Conservation (phyloP, 2,329 filamentous ascomycete species). For the Colletotrichum plurivorum region DNA sequence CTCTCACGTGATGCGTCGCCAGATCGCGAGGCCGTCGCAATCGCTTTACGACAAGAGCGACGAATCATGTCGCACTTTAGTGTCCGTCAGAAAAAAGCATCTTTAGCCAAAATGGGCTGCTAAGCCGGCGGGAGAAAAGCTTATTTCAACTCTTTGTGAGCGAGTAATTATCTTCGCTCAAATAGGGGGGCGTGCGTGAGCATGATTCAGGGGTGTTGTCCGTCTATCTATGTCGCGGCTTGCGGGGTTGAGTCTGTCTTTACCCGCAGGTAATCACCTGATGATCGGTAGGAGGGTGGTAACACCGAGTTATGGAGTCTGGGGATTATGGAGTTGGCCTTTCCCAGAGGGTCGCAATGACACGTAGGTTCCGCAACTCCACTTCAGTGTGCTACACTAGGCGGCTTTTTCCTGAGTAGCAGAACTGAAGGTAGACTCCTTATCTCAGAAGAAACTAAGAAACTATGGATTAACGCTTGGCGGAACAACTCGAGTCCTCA, state of each 20-base stretch:
- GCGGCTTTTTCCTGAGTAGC: too few relatives aligned
- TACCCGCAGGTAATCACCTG: not conserved
- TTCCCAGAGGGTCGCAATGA: too few relatives aligned
- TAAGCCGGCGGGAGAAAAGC: not conserved
- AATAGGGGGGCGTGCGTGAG: not conserved
- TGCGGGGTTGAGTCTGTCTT: conserved; percentile 1
- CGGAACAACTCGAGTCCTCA: too few relatives aligned
- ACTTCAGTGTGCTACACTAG: too few relatives aligned
- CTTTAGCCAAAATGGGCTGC: not conserved
- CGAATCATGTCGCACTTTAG: too few relatives aligned
- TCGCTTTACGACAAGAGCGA: too few relatives aligned
- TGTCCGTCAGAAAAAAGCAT: not conserved
- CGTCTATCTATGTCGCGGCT: not conserved
- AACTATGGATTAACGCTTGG: too few relatives aligned
- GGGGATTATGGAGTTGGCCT: conserved; percentile 3
- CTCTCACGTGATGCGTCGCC: too few relatives aligned
- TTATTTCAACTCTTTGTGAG: conserved; percentile 4
- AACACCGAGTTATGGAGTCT: not conserved
- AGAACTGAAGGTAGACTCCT: too few relatives aligned
- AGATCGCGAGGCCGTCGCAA: too few relatives aligned
- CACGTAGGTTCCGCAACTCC: too few relatives aligned
- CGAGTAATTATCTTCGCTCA: conserved; percentile 12
- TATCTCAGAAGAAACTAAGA: too few relatives aligned
- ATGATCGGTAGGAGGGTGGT: conserved; percentile 2
- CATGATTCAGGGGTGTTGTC: not conserved